These are phyloP conservation scores for Tetradesmus obliquus DNA, from an alignment of 139 green algal genomes.

Conservation along the genomic window DNA sequence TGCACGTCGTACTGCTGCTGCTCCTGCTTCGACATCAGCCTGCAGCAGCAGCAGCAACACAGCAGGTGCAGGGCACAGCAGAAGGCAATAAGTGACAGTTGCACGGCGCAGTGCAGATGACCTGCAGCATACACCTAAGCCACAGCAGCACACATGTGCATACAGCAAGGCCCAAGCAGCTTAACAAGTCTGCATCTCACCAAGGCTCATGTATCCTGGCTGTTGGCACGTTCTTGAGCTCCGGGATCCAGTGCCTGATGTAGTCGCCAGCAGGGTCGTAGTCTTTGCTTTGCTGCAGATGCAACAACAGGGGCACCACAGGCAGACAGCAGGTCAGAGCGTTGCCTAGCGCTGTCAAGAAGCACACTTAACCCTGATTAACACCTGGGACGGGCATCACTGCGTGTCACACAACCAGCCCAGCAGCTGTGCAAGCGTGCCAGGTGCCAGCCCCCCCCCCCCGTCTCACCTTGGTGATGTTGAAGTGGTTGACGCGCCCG, in stretches of 20 bases:
- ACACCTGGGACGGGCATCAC: neutral
- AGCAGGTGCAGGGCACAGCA: neutral
- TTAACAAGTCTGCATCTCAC: neutral
- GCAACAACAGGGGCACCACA: neutral
- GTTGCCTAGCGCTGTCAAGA: neutral
- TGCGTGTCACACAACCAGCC: too few relatives aligned
- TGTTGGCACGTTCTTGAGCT: slow-evolving; percentile 83
- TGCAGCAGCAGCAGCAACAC: neutral
- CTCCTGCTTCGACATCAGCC: slow-evolving; percentile 44
- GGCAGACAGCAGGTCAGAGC: neutral
- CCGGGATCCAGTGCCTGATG: slow-evolving; percentile 90
- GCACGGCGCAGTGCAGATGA: neutral
- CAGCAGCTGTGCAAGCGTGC: neutral
- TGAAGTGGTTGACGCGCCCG: slow-evolving; percentile 95
- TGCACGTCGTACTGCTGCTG: slow-evolving; percentile 62
- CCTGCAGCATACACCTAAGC: neutral
- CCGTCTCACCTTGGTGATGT: slow-evolving; percentile 95
- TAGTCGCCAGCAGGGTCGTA: slow-evolving; percentile 94
- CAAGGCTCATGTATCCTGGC: slow-evolving; percentile 82
- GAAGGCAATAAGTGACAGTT: neutral
- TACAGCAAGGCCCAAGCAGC: neutral
- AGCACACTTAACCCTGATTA: neutral
- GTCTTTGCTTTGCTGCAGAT: slow-evolving; percentile 73
- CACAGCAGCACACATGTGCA: neutral
- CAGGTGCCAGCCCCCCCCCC: slow-evolving; percentile 50